Base-by-base conservation (phyloP, 495 filamentous ascomycete genomes). In the Neurospora pannonica region DNA sequence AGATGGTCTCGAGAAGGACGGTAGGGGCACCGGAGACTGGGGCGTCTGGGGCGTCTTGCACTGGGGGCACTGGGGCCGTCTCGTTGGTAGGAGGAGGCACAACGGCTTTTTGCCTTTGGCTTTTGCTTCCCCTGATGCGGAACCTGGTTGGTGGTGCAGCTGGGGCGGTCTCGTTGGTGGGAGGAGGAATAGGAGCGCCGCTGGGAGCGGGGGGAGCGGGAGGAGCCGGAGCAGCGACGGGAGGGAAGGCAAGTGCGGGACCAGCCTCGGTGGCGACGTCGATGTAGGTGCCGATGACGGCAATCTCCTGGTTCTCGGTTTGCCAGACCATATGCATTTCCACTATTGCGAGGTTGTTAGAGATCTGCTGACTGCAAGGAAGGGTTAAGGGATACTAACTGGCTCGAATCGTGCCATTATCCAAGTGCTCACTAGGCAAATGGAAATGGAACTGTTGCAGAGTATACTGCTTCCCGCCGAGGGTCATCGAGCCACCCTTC, bases 361-460 rank as follows among this genome's bases (percentile, higher is more conserved):
- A 11, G 36, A 38, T 24, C n/a, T 15, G 21, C 21, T 71, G 5
- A 39, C 21, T 28, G 1, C 15, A 28, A 38, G 28, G 39, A 38
- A 40, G 39, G 4, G 15, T 48, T 40, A 15, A 11, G 7, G 21
- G 34, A 10, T n/a, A 79, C 82, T 76, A 77, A 85, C 83, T 84
- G 36, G 84, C 83, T 77, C 83, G 73, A 75, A 76, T 83, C 2
- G 82, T 83, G 19, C 80, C 81, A 71, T 82, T 79, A 75, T 86
- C 82, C 21, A 93, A 85, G 78, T 92, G 91, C 83, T 93, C 91
- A 77, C 86, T 87, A 8, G 91, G 90, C 15, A 90, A 88, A 77
- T 93, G 90, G 80, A 92, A 90, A 79, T 93, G 90, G 83, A 91
- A 92, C 76, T 93, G 90, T 43, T 85, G 80, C 24, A 93, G 83